Evolutionary conservation across 2,329 filamentous ascomycete species (phyloP).

Genomic region (Aureobasidium sp.): DNA sequence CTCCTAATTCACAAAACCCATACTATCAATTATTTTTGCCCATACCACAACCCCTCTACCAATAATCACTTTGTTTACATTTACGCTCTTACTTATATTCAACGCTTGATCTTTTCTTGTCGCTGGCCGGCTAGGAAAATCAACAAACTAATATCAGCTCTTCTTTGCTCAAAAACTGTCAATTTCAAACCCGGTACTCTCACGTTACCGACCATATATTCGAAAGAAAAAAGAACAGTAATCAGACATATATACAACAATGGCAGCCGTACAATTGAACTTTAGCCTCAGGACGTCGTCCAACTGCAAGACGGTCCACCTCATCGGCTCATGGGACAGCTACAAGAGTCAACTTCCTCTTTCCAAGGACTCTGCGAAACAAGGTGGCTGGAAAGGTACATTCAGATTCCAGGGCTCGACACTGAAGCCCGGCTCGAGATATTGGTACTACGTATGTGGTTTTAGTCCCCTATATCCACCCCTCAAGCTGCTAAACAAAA

Average conservation of each 20-base stretch:
- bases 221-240: slow-evolving; percentile 17
- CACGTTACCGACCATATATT: not conserved
- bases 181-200: slow-evolving; percentile 23
- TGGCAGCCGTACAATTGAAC: slow-evolving; percentile 88
- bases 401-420: slow-evolving; percentile 90
- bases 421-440: slow-evolving; percentile 80
- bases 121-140: slow-evolving; percentile 34
- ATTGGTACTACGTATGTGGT: slow-evolving; percentile 94
- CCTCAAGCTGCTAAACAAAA: not conserved
- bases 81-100: slow-evolving; percentile 18
- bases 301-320: slow-evolving; percentile 94
- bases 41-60: slow-evolving; percentile 16
- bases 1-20: slow-evolving; percentile 26
- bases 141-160: slow-evolving; percentile 38
- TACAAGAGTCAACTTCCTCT: slow-evolving; percentile 92
- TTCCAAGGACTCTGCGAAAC: slow-evolving; percentile 77
- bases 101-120: slow-evolving; percentile 26
- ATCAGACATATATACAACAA: slow-evolving; percentile 34
- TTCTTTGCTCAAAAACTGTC: slow-evolving; percentile 39
- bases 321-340: slow-evolving; percentile 97
- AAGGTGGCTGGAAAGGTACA: slow-evolving; percentile 88
- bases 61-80: slow-evolving; percentile 24
- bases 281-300: slow-evolving; percentile 94
- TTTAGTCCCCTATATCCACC: too few relatives aligned
- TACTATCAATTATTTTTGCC: slow-evolving; percentile 18